Evolutionary conservation across 495 filamentous ascomycete genomes (phyloP), one percentile per base, ranked within the genome.

Genomic region (Penicillium cinerascens): DNA sequence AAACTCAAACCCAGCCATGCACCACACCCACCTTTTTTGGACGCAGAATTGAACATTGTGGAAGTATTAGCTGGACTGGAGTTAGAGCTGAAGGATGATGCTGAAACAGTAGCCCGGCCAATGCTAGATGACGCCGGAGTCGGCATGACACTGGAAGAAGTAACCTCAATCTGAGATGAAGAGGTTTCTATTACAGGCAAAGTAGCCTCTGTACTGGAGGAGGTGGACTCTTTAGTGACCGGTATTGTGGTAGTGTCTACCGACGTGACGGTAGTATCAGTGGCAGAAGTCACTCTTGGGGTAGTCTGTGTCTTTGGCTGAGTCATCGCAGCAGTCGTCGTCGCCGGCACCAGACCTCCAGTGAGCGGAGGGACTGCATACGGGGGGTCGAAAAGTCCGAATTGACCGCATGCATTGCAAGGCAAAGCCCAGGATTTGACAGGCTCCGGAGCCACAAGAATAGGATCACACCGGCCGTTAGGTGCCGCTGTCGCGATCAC

Each of bases 371-470:
- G 10, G 5, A 60, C 58, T 0, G 58, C 58, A 45, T 60, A 60
- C 8, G 58, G 58, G 11, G 58, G 58, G 33, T 60, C 58, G 18
- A 60, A 60, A n/a, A 60, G 18, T 0, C 58, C 58, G 15, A 60
- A 60, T 23, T 41, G 42, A 21, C 53, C 54, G 23, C 58, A 60
- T 22, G 58, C 58, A 48, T 56, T 56, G 39, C 58, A 60, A 23
- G 58, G 58, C 15, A 45, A 60, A 18, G 58, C 58, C 58, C 58
- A 60, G 26, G 58, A 56, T 39, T 60, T 60, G 37, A 60, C 58
- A 4, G 46, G 43, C 27, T 60, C 49, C 7, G 58, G 58, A 17
- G 58, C 54, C 16, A 49, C 41, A 8, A 60, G 58, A 9, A 60
- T 54, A 38, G 58, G 58, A 29, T 60, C 58, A 44, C 58, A 60